Evolutionary conservation across 352 stramenopile genomes (phyloP).

Genomic region (Phytophthora syringae): DNA sequence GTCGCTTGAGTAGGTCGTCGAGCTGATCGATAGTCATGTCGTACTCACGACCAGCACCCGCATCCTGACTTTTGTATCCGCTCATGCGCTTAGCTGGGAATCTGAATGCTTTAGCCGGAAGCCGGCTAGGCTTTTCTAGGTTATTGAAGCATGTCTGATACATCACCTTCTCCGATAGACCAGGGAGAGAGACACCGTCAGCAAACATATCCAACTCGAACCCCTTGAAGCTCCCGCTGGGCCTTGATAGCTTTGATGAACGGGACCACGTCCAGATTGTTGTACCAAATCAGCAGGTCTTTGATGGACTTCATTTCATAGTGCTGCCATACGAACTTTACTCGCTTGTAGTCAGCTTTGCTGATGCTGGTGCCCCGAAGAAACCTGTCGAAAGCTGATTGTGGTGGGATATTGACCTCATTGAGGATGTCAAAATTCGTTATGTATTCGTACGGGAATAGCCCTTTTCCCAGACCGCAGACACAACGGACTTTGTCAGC

Average conservation of each 20-base stretch:
- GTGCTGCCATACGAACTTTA: not conserved
- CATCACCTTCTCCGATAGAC: constrained; percentile 10
- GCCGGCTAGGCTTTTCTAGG: too few relatives aligned
- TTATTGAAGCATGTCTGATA: not conserved
- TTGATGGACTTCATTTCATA: constrained; percentile 20
- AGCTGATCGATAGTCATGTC: too few relatives aligned
- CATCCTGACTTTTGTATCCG: too few relatives aligned
- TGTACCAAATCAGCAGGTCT: constrained; percentile 46
- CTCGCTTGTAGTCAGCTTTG: not conserved
- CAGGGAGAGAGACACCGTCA: constrained; percentile 16
- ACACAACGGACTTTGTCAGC: too few relatives aligned
- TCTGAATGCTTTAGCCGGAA: too few relatives aligned
- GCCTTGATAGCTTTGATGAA: too few relatives aligned
- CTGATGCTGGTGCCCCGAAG: not conserved
- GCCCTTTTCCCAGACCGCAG: too few relatives aligned
- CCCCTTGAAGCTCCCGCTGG: constrained; percentile 23
- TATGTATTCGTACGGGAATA: constrained; percentile 43
- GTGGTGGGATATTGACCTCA: constrained; percentile 26
- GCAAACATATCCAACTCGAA: constrained; percentile 31
- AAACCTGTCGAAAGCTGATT: constrained; percentile 24
- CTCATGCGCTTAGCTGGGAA: too few relatives aligned
- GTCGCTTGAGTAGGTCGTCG: too few relatives aligned
- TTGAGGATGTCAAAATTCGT: constrained; percentile 25
- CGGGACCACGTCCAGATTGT: too few relatives aligned
- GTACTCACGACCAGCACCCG: too few relatives aligned